Evolutionary conservation across 148 eudicot species (phyloP), one percentile per base, ranked within the genome.

Genomic region (Rhododendron ovatum): DNA sequence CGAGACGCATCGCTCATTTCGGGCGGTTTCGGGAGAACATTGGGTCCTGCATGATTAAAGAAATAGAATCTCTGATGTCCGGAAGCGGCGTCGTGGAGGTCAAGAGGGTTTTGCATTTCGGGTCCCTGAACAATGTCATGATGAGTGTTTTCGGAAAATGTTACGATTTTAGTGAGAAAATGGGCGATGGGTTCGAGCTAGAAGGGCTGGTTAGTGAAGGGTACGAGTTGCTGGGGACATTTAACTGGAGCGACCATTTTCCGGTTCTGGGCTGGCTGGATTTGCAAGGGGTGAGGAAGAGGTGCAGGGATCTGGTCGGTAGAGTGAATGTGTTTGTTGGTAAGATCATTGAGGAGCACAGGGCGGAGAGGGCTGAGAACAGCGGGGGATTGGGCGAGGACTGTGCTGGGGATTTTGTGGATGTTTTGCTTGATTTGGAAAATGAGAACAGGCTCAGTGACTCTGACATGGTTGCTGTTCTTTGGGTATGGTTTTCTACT

Each of bases 211-310:
- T 97, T 14, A 93, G 87, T 2, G 96, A 97, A 91, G 99, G 99
- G 84, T 97, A 97, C 79, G 96, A 93, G 50, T 24, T 97, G 35
- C 90, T 97, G 13, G 98, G 98, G 33, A 81, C 91, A 0, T 95
- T 97, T 18, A 97, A 97, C 67, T 97, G 98, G 98, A 91, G 92
- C 35, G 99, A 95, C 84, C 99, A 97, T 85, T 97, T 97, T 85
- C 94, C 95, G 3, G 79, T 92, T 30, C n/a, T 97, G 59, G 92
- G 95, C 0, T 91, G 94, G 92, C 45, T 97, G 67, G 99, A 97
- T 88, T 85, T 95, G 43, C 98, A 97, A 81, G 94, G 98, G 0
- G 98, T 97, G 43, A 93, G 95, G 35, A 94, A 67, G 82, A 91
- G 99, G 89, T 93, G 98, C 41, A 93, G 84, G 80, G 82, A 45